Percentiles rank a stretch among this genome's conserved stretches.
Evolutionary conservation across 768 basidiomycete species (phyloP).

Genomic region (Podaxis sp.): DNA sequence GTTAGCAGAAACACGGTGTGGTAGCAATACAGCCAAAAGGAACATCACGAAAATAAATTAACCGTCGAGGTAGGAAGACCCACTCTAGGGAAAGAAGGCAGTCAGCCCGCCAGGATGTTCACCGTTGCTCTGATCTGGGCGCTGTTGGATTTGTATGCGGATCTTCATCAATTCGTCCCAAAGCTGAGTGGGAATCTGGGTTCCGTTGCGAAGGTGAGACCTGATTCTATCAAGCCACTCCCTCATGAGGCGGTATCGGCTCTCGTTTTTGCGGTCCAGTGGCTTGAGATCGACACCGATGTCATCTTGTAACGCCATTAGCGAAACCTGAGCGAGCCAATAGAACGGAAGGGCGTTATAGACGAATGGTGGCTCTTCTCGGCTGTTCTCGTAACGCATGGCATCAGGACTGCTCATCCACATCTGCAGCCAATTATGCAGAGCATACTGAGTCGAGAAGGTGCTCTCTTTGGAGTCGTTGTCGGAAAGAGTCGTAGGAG

Average conservation of each 20-base stretch:
- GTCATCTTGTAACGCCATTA: conserved; percentile 54
- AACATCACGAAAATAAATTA: conserved; percentile 11
- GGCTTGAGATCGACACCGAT: conserved; percentile 23
- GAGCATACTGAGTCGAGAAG: conserved; percentile 44
- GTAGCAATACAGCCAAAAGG: conserved; percentile 1
- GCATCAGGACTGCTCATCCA: conserved; percentile 45
- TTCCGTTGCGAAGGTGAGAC: conserved; percentile 41
- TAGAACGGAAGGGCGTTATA: conserved; percentile 56
- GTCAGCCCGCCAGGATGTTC: conserved; percentile 7
- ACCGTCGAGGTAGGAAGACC: background rate
- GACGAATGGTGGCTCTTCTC: conserved; percentile 37
- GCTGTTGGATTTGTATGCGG: conserved; percentile 24
- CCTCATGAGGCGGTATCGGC: conserved; percentile 47
- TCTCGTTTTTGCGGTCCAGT: conserved; percentile 24
- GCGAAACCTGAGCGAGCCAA: conserved; percentile 59
- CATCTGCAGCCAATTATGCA: conserved; percentile 62
- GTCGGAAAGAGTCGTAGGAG: conserved; percentile 8
- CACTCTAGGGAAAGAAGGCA: conserved; percentile 2
- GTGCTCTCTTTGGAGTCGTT: conserved; percentile 17
- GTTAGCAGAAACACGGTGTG: background rate
- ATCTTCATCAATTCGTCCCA: conserved; percentile 52
- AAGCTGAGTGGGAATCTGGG: conserved; percentile 42
- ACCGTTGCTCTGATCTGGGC: background rate
- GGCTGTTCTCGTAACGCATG: conserved; percentile 25
- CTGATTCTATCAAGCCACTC: conserved; percentile 52